Conservation (phyloP, 2,329 filamentous ascomycete genomes). For the Thielaviopsis ethacetica region DNA sequence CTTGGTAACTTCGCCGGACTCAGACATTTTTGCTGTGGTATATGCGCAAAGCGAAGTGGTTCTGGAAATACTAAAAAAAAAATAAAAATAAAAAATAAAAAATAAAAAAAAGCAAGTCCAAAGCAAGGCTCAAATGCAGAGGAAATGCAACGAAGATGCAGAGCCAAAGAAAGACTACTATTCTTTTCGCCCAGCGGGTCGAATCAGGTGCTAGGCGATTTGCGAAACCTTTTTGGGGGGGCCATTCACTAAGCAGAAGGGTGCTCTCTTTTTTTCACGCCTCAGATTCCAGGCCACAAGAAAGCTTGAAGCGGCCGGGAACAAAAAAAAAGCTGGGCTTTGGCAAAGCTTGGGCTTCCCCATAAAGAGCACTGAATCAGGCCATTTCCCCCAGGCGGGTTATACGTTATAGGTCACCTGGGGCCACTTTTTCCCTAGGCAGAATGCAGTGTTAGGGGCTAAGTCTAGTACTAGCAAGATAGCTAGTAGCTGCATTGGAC, state of each 20-base stretch:
- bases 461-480: too few relatives aligned
- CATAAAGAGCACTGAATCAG: background rate
- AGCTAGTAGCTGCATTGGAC: too few relatives aligned
- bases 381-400: background rate
- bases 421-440: background rate
- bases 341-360: background rate
- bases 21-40: constrained; percentile 62
- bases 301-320: background rate
- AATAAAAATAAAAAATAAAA: background rate
- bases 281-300: constrained; percentile 4
- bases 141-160: constrained; percentile 19
- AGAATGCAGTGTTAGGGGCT: background rate
- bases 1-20: constrained; percentile 71
- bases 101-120: background rate
- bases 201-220: constrained; percentile 27
- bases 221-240: constrained; percentile 12
- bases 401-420: background rate
- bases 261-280: background rate
- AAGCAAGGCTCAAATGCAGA: constrained; percentile 16
- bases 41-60: constrained; percentile 4
- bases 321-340: background rate
- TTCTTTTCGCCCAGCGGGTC: constrained; percentile 21
- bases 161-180: constrained; percentile 15
- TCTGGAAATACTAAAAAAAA: constrained; percentile 1
- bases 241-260: background rate